Evolutionary conservation across 1,284 basidiomycete genomes (phyloP), one percentile per base, ranked within the genome.

Genomic region (Trichosporon coremiiforme): DNA sequence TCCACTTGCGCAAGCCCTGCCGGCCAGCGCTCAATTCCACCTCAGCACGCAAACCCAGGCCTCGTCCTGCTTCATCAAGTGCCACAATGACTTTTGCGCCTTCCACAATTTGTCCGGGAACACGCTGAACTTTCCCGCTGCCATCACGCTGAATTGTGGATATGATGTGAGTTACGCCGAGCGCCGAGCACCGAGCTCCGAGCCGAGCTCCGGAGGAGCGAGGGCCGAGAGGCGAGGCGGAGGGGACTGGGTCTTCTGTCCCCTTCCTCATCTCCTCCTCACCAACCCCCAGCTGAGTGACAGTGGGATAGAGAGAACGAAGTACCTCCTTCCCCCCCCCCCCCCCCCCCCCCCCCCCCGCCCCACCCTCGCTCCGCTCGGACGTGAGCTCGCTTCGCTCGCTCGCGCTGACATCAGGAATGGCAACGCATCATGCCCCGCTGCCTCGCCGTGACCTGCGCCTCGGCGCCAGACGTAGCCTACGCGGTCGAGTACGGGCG

Each of bases 401-500:
- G n/a, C n/a, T n/a, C 4, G 15, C 20, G 20, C 6, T n/a, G 13
- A 38, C 36, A 38, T 12, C 62, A 77, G 75, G 9, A 53, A 25
- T 78, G 76, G 77, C 38, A n/a, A 2, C 33, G n/a, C 2, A 62
- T 72, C 57, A 70, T 81, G 53, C 35, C 72, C 13, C 22, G 33
- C 4, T 82, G 81, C 69, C 73, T 82, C 3, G 71, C 77, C 13
- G 15, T 64, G 1, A 33, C 22, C 1, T 81, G 80, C 69, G 47
- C 45, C 7, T 79, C 78, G 0, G 77, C 79, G 5, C 76, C 80
- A 0, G 80, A 80, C 69, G 75, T 79, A 7, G 80, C 77, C 0
- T 82, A 82, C 67, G 81, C 77, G 1, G 36, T 76, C 15, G 81
- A 81, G 70, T 81, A 77, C 60, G 80, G 73, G 4, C 22, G 53